Base-by-base conservation (phyloP, 2,329 filamentous ascomycete species). In the Ustilaginoidea virens region DNA sequence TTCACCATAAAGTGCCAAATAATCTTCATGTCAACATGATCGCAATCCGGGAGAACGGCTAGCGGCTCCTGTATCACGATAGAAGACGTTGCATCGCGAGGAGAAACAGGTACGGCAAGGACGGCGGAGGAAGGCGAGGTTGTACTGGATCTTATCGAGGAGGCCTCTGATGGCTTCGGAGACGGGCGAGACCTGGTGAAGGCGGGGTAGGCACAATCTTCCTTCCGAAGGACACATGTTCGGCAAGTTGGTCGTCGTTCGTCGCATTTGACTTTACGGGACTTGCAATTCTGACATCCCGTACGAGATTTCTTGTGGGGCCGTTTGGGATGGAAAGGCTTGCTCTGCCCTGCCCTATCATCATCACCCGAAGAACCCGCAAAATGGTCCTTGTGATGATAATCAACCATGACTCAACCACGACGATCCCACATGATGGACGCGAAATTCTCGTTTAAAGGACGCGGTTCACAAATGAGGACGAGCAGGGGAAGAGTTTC, bases 201-300 rank as follows among this genome's bases (percentile, higher is more conserved):
- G 6, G 10, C 8, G 12, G 20, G 51, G 40, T 69, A 71, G 29
- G 60, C 43, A 41, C 66, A 72, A 3, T 48, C 44, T 30, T 60
- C 58, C 31, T 53, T 56, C 33, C 66, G 57, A 34, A 62, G 44
- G 23, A 46, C 53, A 43, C 67, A 71, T 17, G 57, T 52, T 23
- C 56, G 55, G 39, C 66, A 71, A 3, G 49, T 41, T 1, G 67
- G 67, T 17, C 53, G 57, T 5, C 39, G 51, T 41, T 71, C 65
- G 34, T 66, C 60, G 45, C 66, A 69, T 46, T 66, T 69, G 30
- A 66, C 61, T 45, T 65, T 68, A 31, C 66, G 59, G 11, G 46
- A 44, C 46, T 70, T 71, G 54, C 66, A 71, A 40, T 61, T 65
- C 35, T 49, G 51, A 39, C 66, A 71, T 5, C 65, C 66, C 3